Base-by-base conservation (phyloP, 2,329 filamentous ascomycete species). In the Elsinoe perseae region DNA sequence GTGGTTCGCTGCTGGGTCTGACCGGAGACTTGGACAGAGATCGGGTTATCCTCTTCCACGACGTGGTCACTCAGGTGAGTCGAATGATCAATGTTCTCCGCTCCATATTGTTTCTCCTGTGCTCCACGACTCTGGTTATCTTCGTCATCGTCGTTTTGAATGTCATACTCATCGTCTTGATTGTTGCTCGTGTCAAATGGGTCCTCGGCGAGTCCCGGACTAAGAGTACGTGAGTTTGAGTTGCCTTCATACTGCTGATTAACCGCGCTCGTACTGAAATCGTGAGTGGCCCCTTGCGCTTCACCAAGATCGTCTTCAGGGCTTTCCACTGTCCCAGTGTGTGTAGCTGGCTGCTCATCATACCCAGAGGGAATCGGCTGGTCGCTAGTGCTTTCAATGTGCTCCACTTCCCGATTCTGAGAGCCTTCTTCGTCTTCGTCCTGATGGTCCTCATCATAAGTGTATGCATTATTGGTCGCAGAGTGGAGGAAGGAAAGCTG, bases 401-500 rank as follows among this genome's bases (percentile, higher is more conserved):
- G 2, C 25, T 34, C 14, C 1, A 21, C 43, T 14, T 40, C 55
- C 14, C 16, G 28, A 7, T 36, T n/a, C 12, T 20, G 43, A 20
- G 21, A 9, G 7, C 9, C 8, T 14, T 57, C 34, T 4, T 21
- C 21, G 27, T 20, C 40, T 18, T 52, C 55, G 18, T 40, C 21
- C 1, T 52, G 20, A 8, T 50, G 10, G 5, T 23, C 25, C n/a
- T 32, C 56, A 18, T 43, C 46, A 44, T 54, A 20, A 7, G 32
- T 16, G 20, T 34, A 16, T 18, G 40, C 28, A n/a, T 61, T 58
- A 38, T 59, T 56, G 30, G 62, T 61, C 16, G 56, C 60, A 23
- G 58, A 54, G 28, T 59, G 57, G 25, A 60, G 27, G 34, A 66
- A 63, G 10, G 63, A 57, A 21, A 82, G 69, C 27, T 77, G 71